These are phyloP conservation scores for Solanum bulbocastanum DNA, from an alignment of 257 asterid genomes.

Conservation along the genomic window DNA sequence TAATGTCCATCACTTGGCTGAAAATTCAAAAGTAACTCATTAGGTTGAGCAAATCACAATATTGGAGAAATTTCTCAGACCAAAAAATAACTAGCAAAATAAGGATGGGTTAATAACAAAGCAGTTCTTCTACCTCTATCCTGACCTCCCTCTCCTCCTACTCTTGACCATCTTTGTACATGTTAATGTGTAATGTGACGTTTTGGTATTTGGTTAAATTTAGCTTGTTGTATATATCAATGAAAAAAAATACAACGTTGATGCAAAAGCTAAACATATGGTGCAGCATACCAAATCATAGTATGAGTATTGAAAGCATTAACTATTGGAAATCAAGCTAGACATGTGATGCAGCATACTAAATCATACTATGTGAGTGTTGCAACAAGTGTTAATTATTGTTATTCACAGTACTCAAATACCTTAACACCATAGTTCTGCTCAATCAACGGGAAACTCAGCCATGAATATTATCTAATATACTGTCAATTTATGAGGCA, in stretches of 20 bases:
- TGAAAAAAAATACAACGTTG: neutral
- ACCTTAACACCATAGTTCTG: neutral
- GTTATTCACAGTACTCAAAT: neutral
- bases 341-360: neutral
- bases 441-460: neutral
- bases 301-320: neutral
- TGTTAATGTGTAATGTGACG: neutral
- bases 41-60: constrained; percentile 1
- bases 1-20: constrained; percentile 54
- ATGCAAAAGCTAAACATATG: neutral
- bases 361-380: neutral
- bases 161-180: neutral
- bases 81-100: neutral
- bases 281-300: neutral
- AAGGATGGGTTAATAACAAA: neutral
- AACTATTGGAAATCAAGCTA: neutral
- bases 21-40: neutral
- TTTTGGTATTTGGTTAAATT: neutral
- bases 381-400: neutral
- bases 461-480: neutral
- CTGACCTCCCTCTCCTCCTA: neutral
- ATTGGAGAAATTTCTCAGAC: neutral
- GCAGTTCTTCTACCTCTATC: neutral
- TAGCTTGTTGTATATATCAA: neutral
- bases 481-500: neutral